Conservation (phyloP, 2,329 filamentous ascomycete species). For the Triangularia verruculosa region DNA sequence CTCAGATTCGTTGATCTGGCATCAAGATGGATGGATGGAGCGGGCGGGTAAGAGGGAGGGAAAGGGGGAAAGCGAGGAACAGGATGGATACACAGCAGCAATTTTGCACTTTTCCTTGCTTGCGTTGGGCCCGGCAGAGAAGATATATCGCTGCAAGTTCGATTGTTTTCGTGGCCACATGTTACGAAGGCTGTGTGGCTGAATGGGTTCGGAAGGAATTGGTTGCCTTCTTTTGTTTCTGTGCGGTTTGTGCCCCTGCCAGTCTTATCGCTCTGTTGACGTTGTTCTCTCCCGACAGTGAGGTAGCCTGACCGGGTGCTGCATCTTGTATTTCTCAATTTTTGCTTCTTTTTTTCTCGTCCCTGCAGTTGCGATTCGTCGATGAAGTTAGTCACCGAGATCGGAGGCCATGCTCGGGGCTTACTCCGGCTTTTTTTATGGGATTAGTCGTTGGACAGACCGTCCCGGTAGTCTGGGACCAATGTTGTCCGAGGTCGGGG, state of each 20-base stretch:
- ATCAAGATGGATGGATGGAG: not conserved
- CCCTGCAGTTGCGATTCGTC: not conserved
- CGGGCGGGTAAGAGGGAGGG: not conserved
- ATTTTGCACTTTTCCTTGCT: not conserved
- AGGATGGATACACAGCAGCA: not conserved
- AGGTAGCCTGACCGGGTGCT: not conserved
- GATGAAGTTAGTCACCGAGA: not conserved
- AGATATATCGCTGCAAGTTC: not conserved
- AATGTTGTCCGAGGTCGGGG: not conserved
- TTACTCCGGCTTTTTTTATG: not conserved
- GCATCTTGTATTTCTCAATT: not conserved
- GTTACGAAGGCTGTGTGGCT: not conserved
- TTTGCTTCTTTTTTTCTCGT: not conserved
- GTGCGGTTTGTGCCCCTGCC: not conserved
- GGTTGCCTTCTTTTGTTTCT: not conserved
- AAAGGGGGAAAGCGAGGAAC: not conserved
- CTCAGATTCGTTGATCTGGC: not conserved
- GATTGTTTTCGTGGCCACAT: not conserved
- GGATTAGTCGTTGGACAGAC: not conserved
- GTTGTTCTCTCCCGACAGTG: not conserved
- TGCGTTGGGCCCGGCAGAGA: not conserved
- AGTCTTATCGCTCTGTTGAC: not conserved
- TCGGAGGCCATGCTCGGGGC: not conserved
- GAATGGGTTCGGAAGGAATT: not conserved
- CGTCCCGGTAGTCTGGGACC: not conserved